These are phyloP conservation scores for Melanomma pulvis-pyrius DNA, from an alignment of 495 filamentous ascomycete species.

Conservation along the genomic window DNA sequence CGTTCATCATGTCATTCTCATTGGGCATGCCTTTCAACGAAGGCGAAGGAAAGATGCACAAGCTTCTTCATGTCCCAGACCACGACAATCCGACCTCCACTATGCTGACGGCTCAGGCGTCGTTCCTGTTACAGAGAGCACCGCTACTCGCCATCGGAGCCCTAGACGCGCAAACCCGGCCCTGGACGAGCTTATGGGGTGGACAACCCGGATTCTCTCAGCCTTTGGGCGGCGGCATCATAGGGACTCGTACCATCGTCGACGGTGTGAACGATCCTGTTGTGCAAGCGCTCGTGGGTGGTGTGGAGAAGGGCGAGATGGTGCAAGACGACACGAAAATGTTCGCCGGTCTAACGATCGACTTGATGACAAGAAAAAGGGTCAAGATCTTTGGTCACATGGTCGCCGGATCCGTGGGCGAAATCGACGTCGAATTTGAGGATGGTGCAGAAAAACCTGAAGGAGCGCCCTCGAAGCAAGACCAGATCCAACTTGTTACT, in stretches of 20 bases:
- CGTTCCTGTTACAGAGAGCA: conserved; percentile 56
- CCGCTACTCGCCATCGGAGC: conserved; percentile 73
- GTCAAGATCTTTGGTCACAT: conserved; percentile 70
- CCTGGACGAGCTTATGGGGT: conserved; percentile 77
- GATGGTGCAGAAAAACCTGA: conserved; percentile 38
- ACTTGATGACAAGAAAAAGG: conserved; percentile 65
- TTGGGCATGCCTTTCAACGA: conserved; percentile 54
- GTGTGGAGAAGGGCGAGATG: conserved; percentile 49
- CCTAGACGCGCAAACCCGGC: conserved; percentile 62
- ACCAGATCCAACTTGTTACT: conserved; percentile 66
- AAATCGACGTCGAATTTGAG: conserved; percentile 36
- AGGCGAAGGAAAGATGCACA: conserved; percentile 57
- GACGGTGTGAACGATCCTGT: conserved; percentile 68
- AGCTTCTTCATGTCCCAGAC: conserved; percentile 50
- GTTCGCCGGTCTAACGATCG: conserved; percentile 65
- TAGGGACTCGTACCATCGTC: conserved; percentile 63
- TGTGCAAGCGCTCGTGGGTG: conserved; percentile 54
- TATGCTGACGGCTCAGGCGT: conserved; percentile 57
- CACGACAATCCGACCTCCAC: conserved; percentile 64
- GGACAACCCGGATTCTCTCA: conserved; percentile 67
- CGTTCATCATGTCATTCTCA: conserved; percentile 50
- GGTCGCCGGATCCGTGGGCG: conserved; percentile 57
- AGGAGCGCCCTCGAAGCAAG: conserved; percentile 40
- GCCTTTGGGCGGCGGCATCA: conserved; percentile 57
- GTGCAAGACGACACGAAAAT: conserved; percentile 46